Conservation (phyloP, 2,329 filamentous ascomycete species). For the Colletotrichum sp. region DNA sequence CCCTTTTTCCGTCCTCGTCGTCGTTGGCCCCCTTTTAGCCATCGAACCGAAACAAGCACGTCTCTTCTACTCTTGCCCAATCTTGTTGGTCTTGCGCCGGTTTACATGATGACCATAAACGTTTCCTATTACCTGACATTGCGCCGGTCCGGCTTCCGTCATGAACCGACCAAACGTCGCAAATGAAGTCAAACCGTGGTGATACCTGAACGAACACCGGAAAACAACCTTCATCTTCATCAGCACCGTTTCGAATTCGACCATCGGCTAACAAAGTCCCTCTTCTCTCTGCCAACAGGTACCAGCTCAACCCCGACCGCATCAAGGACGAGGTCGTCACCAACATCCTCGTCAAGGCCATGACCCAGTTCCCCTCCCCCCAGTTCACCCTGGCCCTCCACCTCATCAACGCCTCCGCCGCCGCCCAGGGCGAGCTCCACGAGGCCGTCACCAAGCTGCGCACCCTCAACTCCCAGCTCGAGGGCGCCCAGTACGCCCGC, state of each 20-base stretch:
- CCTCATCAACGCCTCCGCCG: constrained; percentile 83
- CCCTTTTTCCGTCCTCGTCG: neutral
- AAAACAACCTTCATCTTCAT: constrained; percentile 22
- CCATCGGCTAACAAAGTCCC: neutral
- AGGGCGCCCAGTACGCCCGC: constrained; percentile 84
- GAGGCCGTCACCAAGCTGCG: constrained; percentile 92
- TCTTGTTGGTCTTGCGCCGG: constrained; percentile 20
- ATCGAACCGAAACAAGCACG: neutral
- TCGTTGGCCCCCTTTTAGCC: neutral
- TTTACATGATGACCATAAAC: constrained; percentile 79
- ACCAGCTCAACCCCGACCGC: constrained; percentile 99
- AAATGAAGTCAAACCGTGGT: constrained; percentile 67
- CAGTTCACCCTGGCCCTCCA: constrained; percentile 95
- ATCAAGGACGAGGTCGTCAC: constrained; percentile 96
- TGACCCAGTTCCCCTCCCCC: constrained; percentile 95
- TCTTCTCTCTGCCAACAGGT: constrained; percentile 58
- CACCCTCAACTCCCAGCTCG: constrained; percentile 83
- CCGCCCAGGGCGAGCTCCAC: constrained; percentile 73
- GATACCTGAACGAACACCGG: constrained; percentile 58
- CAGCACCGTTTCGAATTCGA: constrained; percentile 56
- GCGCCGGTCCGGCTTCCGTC: constrained; percentile 53
- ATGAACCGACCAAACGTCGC: constrained; percentile 50
- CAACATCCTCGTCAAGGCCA: constrained; percentile 97
- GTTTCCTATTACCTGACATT: constrained; percentile 98
- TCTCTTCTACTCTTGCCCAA: neutral